Evolutionary conservation across 345 rosid species (phyloP).

Genomic region (Laguncularia racemosa): DNA sequence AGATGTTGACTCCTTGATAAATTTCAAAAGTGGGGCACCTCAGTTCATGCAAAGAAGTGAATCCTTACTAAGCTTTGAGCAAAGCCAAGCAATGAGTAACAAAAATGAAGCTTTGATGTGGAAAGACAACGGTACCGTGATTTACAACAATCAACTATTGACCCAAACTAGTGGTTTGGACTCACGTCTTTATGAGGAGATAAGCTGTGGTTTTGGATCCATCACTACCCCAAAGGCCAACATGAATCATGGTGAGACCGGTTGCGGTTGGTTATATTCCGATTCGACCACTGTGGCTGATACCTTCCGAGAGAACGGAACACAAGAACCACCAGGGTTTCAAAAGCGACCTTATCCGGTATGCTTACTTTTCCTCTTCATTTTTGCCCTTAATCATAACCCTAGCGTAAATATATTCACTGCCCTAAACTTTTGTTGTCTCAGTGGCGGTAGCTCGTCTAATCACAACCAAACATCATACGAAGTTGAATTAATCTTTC

Average conservation of each 20-base stretch:
- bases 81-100: slow-evolving; percentile 11
- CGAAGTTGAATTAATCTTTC: no score
- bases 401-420: neutral
- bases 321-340: slow-evolving; percentile 24
- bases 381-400: neutral
- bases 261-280: slow-evolving; percentile 48
- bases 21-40: slow-evolving; percentile 35
- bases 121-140: slow-evolving; percentile 21
- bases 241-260: slow-evolving; percentile 5
- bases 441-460: no score
- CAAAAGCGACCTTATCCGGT: slow-evolving; percentile 44
- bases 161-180: slow-evolving; percentile 25
- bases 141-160: slow-evolving; percentile 14
- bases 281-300: slow-evolving; percentile 43
- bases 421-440: neutral
- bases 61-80: slow-evolving; percentile 66
- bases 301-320: slow-evolving; percentile 25
- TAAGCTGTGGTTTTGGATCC: slow-evolving; percentile 21
- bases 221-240: slow-evolving; percentile 14
- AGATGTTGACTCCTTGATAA: slow-evolving; percentile 53
- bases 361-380: neutral
- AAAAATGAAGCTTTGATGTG: slow-evolving; percentile 23
- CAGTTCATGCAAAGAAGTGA: slow-evolving; percentile 24
- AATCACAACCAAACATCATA: no score
- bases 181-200: slow-evolving; percentile 31